A percentile compares a stretch with the other conserved stretches of the same genome.
These are phyloP conservation scores for Thymus mandschuricus DNA, from an alignment of 257 asterid species.

Conservation along the genomic window DNA sequence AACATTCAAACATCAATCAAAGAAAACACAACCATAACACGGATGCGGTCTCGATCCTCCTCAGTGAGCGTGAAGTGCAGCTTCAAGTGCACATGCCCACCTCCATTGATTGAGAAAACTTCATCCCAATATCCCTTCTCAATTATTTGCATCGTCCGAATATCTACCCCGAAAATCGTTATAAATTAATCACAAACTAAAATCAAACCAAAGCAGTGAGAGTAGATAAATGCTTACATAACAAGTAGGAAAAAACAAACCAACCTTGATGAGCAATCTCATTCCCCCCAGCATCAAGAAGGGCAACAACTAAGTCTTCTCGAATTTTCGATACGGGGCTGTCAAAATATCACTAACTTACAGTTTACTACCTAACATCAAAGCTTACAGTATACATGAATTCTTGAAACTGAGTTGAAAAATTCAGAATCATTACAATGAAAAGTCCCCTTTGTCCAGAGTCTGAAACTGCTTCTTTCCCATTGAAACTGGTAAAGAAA, in stretches of 20 bases:
- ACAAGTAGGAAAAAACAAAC: not conserved
- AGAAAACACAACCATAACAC: slow-evolving; percentile 56
- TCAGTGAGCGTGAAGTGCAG: slow-evolving; percentile 72
- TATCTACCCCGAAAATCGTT: slow-evolving; percentile 44
- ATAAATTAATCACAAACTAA: not conserved
- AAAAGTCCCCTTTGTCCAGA: slow-evolving; percentile 74
- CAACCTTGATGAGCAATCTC: slow-evolving; percentile 73
- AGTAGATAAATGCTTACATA: not conserved
- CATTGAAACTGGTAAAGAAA: slow-evolving; percentile 64
- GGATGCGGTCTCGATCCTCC: slow-evolving; percentile 72
- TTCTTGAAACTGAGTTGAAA: slow-evolving; percentile 23
- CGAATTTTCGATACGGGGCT: slow-evolving; percentile 80
- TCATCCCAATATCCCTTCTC: slow-evolving; percentile 96
- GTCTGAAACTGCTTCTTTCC: slow-evolving; percentile 80
- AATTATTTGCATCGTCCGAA: slow-evolving; percentile 66
- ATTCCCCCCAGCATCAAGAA: slow-evolving; percentile 77
- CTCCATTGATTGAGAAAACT: slow-evolving; percentile 61
- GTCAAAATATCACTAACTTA: slow-evolving; percentile 38
- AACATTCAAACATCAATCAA: not conserved
- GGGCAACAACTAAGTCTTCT: slow-evolving; percentile 67
- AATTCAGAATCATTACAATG: slow-evolving; percentile 65
- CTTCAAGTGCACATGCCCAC: slow-evolving; percentile 83
- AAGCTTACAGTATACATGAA: not conserved
- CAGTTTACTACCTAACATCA: slow-evolving; percentile 7
- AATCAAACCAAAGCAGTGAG: not conserved